Percentiles rank a stretch among this genome's conserved stretches.
These are phyloP conservation scores for Margaritispora aquatica DNA, from an alignment of 495 filamentous ascomycete species.

Conservation along the genomic window DNA sequence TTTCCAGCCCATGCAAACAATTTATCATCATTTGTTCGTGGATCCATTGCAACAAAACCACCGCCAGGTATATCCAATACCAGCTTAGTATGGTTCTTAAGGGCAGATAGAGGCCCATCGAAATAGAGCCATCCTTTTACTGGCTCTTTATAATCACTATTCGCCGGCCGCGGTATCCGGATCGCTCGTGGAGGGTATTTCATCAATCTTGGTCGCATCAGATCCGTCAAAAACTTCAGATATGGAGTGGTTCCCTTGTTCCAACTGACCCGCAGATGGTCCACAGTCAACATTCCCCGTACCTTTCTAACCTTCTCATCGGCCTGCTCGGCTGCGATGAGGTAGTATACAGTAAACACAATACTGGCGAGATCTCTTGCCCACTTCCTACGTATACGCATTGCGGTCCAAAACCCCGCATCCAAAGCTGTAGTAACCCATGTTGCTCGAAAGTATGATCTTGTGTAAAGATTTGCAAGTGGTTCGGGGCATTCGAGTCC, in stretches of 20 bases:
- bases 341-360: constrained; percentile 79
- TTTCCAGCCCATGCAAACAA: constrained; percentile 84
- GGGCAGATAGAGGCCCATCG: constrained; percentile 72
- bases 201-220: constrained; percentile 74
- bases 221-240: constrained; percentile 56
- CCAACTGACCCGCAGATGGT: constrained; percentile 91
- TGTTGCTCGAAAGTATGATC: constrained; percentile 95
- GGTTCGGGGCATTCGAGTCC: constrained; percentile 91
- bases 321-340: constrained; percentile 87
- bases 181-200: constrained; percentile 73
- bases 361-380: constrained; percentile 75
- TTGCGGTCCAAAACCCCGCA: constrained; percentile 97
- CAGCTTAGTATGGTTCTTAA: constrained; percentile 72
- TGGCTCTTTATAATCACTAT: constrained; percentile 74
- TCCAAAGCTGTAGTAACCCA: constrained; percentile 94
- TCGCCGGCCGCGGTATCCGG: constrained; percentile 70
- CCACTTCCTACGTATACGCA: constrained; percentile 81
- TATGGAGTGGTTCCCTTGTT: constrained; percentile 88
- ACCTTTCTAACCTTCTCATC: constrained; percentile 97
- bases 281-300: constrained; percentile 75
- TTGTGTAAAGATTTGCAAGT: constrained; percentile 86
- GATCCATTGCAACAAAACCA: constrained; percentile 93
- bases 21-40: constrained; percentile 86
- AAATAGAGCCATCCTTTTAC: constrained; percentile 91
- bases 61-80: constrained; percentile 90